These are phyloP conservation scores for Guillardia theta DNA, from an alignment of 78 protist species.

Conservation along the genomic window DNA sequence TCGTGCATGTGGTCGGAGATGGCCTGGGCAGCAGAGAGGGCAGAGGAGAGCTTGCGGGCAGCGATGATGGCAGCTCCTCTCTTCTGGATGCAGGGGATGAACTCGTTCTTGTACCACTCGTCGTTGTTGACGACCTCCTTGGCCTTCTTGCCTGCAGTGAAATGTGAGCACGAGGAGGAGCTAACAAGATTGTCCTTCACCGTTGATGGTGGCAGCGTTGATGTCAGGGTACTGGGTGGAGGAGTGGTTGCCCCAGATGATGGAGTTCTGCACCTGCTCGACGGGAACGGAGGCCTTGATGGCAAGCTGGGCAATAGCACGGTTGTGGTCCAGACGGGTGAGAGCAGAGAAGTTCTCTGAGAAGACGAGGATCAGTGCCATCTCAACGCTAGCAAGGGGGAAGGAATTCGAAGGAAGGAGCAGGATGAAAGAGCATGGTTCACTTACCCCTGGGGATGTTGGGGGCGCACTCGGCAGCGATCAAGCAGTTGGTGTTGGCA, in stretches of 20 bases:
- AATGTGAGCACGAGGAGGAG: no score
- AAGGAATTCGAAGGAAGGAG: no score
- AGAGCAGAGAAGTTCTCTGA: constrained; percentile 83
- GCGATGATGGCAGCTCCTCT: constrained; percentile 92
- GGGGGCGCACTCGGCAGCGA: constrained; percentile 62
- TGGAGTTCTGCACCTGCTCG: constrained; percentile 58
- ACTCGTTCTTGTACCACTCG: constrained; percentile 64
- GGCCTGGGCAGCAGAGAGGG: constrained; percentile 87
- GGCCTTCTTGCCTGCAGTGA: neutral
- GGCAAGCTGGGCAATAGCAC: constrained; percentile 59
- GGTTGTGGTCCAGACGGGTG: constrained; percentile 93
- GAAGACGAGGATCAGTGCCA: no score
- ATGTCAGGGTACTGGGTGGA: constrained; percentile 78
- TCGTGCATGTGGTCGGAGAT: constrained; percentile 73
- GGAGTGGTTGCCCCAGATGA: constrained; percentile 96
- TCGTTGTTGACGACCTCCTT: constrained; percentile 59
- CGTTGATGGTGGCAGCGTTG: constrained; percentile 42
- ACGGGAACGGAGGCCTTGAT: neutral
- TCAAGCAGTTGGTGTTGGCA: constrained; percentile 90
- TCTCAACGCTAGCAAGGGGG: no score
- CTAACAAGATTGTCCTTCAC: no score
- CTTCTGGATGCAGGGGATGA: constrained; percentile 77
- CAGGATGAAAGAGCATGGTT: neutral
- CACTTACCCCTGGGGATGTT: constrained; percentile 61
- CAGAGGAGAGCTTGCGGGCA: constrained; percentile 75